Evolutionary conservation across 2,329 filamentous ascomycete genomes (phyloP).

Genomic region (Aschersonia sp.): DNA sequence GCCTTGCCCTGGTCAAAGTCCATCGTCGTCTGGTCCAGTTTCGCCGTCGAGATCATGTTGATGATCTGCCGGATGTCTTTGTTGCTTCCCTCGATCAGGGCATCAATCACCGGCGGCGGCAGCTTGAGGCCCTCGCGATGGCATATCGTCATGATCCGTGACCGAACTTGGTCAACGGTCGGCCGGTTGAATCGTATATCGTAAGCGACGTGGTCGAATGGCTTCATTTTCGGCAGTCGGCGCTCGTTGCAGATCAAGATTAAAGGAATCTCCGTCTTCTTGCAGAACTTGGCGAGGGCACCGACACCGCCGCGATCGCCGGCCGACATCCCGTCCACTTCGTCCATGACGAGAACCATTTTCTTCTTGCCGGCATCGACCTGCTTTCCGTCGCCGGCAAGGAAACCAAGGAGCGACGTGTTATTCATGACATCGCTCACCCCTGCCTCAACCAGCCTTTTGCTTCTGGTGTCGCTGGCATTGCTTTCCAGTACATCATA

Average conservation of each 20-base stretch:
- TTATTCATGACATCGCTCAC: slow-evolving; percentile 88
- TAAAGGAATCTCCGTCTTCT: slow-evolving; percentile 85
- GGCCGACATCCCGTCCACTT: slow-evolving; percentile 97
- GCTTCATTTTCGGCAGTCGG: slow-evolving; percentile 90
- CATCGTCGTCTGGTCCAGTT: slow-evolving; percentile 70
- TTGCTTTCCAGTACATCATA: slow-evolving; percentile 93
- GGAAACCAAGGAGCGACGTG: slow-evolving; percentile 82
- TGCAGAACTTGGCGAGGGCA: slow-evolving; percentile 85
- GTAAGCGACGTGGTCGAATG: slow-evolving; percentile 75
- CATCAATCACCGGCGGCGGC: slow-evolving; percentile 70
- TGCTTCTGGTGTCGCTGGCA: slow-evolving; percentile 88
- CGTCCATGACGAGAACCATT: slow-evolving; percentile 93
- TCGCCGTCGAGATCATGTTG: slow-evolving; percentile 94
- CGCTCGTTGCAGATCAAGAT: slow-evolving; percentile 98
- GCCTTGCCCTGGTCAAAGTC: slow-evolving; percentile 74
- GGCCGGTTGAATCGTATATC: slow-evolving; percentile 82
- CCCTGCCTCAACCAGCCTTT: slow-evolving; percentile 81
- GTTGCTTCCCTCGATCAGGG: slow-evolving; percentile 86
- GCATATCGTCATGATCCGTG: slow-evolving; percentile 87
- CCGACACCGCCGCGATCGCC: slow-evolving; percentile 93
- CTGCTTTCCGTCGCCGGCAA: slow-evolving; percentile 67
- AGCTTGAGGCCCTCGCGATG: slow-evolving; percentile 83
- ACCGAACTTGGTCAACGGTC: slow-evolving; percentile 80
- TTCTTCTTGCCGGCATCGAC: slow-evolving; percentile 79
- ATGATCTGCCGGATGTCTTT: slow-evolving; percentile 96